Percentiles rank a stretch among this genome's conserved stretches.
These are phyloP conservation scores for Clavulina sp. DNA, from an alignment of 768 basidiomycete species.

Conservation along the genomic window DNA sequence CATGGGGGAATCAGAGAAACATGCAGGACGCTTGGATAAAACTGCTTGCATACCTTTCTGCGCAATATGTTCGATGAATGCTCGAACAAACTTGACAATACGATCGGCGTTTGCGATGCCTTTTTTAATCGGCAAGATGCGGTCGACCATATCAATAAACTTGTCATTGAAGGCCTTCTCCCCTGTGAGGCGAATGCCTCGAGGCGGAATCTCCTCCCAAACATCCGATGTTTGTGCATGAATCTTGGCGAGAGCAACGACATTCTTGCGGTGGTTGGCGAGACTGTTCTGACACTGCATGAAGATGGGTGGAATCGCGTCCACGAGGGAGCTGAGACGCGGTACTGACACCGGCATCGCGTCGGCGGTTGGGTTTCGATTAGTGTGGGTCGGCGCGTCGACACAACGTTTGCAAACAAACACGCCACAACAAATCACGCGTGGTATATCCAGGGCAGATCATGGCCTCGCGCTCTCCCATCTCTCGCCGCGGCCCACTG, in stretches of 20 bases:
- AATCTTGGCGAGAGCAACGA: conserved; percentile 63
- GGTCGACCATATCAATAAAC: conserved; percentile 41
- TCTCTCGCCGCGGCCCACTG: too few relatives aligned
- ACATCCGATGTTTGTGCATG: conserved; percentile 44
- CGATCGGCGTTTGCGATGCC: conserved; percentile 59
- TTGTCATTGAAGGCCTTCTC: conserved; percentile 58
- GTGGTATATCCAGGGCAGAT: too few relatives aligned
- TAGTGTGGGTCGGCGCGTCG: too few relatives aligned
- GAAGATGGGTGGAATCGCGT: conserved; percentile 46
- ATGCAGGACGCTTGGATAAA: not conserved
- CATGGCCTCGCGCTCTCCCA: too few relatives aligned
- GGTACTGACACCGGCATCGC: too few relatives aligned
- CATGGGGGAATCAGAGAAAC: not conserved
- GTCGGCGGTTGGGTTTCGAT: too few relatives aligned
- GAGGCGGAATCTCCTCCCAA: conserved; percentile 31
- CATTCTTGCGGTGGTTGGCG: conserved; percentile 82
- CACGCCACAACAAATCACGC: too few relatives aligned
- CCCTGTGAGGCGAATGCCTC: conserved; percentile 41
- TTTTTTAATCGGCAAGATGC: conserved; percentile 60
- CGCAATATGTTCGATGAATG: conserved; percentile 57
- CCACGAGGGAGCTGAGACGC: not conserved
- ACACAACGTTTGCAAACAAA: too few relatives aligned
- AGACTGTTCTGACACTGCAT: conserved; percentile 56
- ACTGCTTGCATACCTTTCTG: conserved; percentile 41
- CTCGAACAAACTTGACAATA: conserved; percentile 63